Evolutionary conservation across 1,284 basidiomycete species (phyloP), one percentile per base, ranked within the genome.

Genomic region (Ustilago shanxiensis): DNA sequence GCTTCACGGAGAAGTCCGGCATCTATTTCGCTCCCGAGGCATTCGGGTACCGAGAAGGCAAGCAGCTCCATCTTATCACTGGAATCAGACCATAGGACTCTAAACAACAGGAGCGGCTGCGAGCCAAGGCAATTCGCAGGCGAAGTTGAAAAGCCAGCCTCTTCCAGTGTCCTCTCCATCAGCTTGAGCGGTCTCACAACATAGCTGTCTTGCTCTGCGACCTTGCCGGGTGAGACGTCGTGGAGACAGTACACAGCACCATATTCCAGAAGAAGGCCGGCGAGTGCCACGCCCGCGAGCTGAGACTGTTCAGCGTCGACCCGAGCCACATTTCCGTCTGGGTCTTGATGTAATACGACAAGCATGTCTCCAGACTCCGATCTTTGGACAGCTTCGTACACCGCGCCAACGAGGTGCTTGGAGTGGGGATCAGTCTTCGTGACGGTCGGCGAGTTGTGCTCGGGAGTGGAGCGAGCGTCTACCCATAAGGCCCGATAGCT

Each of bases 221-320:
- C 47, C 28, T 6, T 16, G 1, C 22, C n/a, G 4, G 51, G 9
- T 16, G 16, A 9, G 14, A 41, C 28, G 35, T 72, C 39, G 31
- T 60, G 69, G n/a, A 72, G 35, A 33, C 56, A 60, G 52, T 72
- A 72, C 2, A 72, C 22, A 2, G 64, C 60, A 22, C 64, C 64
- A 24, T 72, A 72, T 39, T 72, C 69, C 2, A 72, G 52, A 2
- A 72, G 44, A 33, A 72, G 62, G 26, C 69, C 69, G 2, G 69
- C 64, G 11, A 72, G 29, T n/a, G 69, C 64, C 1, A 72, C 60
- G 0, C 69, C 69, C 0, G 59, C 69, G 1, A 72, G 56, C n/a
- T 53, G 49, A 54, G 62, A n/a, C 16, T 65, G 18, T 26, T 49
- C 44, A 14, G 22, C 2, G 28, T 20, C 20, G 18, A 31, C 11